Evolutionary conservation across 106 monocot genomes (phyloP).

Genomic region (Dioscorea alata): DNA sequence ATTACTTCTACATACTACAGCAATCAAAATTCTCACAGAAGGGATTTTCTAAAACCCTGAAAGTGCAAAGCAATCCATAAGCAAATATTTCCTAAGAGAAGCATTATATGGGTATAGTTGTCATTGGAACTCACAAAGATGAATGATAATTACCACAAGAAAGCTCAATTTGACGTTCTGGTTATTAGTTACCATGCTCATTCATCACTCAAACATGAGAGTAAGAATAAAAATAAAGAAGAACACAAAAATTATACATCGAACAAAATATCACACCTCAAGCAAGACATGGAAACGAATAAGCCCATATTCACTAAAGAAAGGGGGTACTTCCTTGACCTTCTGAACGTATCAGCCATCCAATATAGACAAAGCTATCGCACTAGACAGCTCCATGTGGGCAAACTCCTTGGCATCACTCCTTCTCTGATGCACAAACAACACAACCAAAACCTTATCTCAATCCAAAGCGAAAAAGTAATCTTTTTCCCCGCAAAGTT

Average conservation of each 20-base stretch:
- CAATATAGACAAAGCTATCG: slow-evolving; percentile 73
- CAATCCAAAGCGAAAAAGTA: too few species aligned
- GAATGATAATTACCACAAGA: too few species aligned
- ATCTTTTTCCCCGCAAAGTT: too few species aligned
- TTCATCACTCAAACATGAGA: neutral
- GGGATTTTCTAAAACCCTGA: neutral
- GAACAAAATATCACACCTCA: slow-evolving; percentile 39
- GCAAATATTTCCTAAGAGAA: neutral
- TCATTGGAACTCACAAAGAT: too few species aligned
- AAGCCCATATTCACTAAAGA: slow-evolving; percentile 86
- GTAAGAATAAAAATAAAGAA: too few species aligned
- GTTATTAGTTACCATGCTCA: too few species aligned
- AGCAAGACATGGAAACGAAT: slow-evolving; percentile 68
- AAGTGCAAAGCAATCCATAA: too few species aligned
- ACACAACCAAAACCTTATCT: neutral
- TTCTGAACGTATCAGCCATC: slow-evolving; percentile 73
- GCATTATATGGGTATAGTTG: neutral
- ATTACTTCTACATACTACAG: too few species aligned
- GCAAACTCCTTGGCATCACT: slow-evolving; percentile 10
- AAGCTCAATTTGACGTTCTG: too few species aligned
- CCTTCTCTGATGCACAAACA: neutral
- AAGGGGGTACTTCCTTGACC: slow-evolving; percentile 44
- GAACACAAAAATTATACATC: neutral
- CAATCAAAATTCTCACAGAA: neutral
- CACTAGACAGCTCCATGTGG: slow-evolving; percentile 25